Evolutionary conservation across 2,329 filamentous ascomycete genomes (phyloP), one percentile per base, ranked within the genome.

Genomic region (Fusarium subglutinans): DNA sequence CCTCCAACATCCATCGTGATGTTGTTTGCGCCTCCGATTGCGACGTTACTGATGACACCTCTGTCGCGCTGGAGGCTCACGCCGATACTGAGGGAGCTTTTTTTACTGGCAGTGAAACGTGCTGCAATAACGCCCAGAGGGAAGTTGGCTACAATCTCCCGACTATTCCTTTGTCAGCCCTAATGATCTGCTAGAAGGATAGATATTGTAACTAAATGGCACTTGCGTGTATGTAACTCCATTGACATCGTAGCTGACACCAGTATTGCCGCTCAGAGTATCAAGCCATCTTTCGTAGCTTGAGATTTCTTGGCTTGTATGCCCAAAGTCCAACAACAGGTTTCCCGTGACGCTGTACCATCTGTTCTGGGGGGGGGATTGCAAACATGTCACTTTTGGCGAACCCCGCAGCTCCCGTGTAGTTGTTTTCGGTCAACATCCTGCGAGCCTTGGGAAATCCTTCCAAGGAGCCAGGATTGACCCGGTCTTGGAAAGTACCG

Each of bases 21-120:
- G 4, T 3, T 30, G 5, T 50, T 17, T 30, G 0, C 7, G 3
- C 47, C 47, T 7, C 0, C 28, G 9, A 1, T 0, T 30, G 47
- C 47, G 10, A 9, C 0, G 7, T n/a, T 50, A 18, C 47, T 50
- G 0, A 50, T 8, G 7, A 50, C 3, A n/a, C 47, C 47, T n/a
- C 28, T 50, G 20, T 50, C 28, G 22, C 47, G 47, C 7, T 30
- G 5, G 17, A 50, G 47, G 20, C 28, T n/a, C 14, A 50, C 28
- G 5, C 20, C 14, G 10, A 50, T 50, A 0, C 4, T 6, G 10
- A 50, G 47, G 0, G 47, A 12, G 3, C 3, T 7, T 5, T 30
- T 6, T 0, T 50, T 50, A 10, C 14, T 50, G 13, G 47, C 28
- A 0, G 47, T 50, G 3, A 50, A 50, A 12, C 28, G 47, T 3